phyloP scores from a whole-genome alignment of 2,329 filamentous ascomycete genomes.

The Arthrocladium fulminans region DNA sequence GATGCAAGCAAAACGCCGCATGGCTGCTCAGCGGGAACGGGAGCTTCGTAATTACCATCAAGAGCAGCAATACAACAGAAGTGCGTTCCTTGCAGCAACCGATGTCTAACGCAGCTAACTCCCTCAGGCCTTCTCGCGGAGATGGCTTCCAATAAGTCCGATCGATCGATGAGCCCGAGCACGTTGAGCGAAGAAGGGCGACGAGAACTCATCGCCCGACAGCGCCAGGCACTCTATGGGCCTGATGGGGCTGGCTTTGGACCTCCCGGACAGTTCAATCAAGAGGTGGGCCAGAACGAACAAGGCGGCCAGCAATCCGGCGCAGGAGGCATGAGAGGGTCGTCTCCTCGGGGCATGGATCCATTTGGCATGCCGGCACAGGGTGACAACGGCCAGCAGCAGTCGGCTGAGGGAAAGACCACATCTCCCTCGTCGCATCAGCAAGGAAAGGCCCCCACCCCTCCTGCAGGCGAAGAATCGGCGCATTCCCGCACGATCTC shows the following conservation, averaged over 20 bases:
- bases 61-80: slow-evolving; percentile 99
- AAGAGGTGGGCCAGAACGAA: slow-evolving; percentile 56
- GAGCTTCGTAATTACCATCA: slow-evolving; percentile 99
- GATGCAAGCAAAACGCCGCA: slow-evolving; percentile 97
- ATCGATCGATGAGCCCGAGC: slow-evolving; percentile 74
- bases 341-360: slow-evolving; percentile 74
- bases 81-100: slow-evolving; percentile 42
- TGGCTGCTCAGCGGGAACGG: slow-evolving; percentile 97
- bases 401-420: slow-evolving; percentile 46
- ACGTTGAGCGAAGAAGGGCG: slow-evolving; percentile 92
- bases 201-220: slow-evolving; percentile 88
- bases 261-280: slow-evolving; percentile 58
- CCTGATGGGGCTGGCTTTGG: slow-evolving; percentile 59
- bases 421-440: slow-evolving; percentile 48
- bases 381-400: slow-evolving; percentile 37
- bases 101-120: slow-evolving; percentile 28
- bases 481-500: slow-evolving; percentile 61
- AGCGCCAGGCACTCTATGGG: slow-evolving; percentile 89
- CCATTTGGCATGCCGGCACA: slow-evolving; percentile 47
- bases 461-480: slow-evolving; percentile 63
- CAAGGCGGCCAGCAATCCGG: slow-evolving; percentile 51
- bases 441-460: slow-evolving; percentile 69
- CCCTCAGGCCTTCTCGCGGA: slow-evolving; percentile 54
- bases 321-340: slow-evolving; percentile 54
- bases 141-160: slow-evolving; percentile 67